A percentile compares a stretch with the other conserved stretches of the same genome.
Conservation (phyloP, 495 filamentous ascomycete genomes). For the Neurospora sp. region DNA sequence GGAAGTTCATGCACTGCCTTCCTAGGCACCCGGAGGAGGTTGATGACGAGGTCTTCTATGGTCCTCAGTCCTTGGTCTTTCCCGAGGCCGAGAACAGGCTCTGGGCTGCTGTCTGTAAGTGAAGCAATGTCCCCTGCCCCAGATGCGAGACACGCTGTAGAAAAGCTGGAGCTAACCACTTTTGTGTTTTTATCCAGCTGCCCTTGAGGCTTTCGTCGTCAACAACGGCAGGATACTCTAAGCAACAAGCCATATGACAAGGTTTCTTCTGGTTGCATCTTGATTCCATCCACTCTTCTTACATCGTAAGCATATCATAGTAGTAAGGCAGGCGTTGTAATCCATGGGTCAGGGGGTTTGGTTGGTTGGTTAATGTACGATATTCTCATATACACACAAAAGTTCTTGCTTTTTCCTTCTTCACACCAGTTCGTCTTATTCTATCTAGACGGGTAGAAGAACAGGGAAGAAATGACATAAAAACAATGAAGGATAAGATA, state of each 20-base stretch:
- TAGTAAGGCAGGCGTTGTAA: neutral
- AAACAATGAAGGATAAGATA: neutral
- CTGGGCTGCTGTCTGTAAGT: conserved; percentile 71
- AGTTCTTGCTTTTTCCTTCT: neutral
- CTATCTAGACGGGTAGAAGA: neutral
- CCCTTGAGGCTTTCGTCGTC: conserved; percentile 80
- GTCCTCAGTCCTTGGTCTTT: conserved; percentile 72
- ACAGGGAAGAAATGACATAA: neutral
- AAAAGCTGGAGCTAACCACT: neutral
- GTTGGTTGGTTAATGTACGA: neutral
- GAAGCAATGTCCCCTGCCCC: neutral
- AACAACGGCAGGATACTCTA: conserved; percentile 62
- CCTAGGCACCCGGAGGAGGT: conserved; percentile 94
- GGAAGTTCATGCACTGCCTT: conserved; percentile 99
- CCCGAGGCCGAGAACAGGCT: conserved; percentile 88
- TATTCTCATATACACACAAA: neutral
- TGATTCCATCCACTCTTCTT: neutral
- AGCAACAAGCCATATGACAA: neutral
- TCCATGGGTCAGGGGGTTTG: neutral
- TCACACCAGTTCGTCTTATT: neutral
- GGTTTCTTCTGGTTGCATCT: conserved; percentile 3
- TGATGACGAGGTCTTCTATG: conserved; percentile 87
- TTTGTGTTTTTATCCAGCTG: conserved; percentile 35
- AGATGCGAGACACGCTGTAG: neutral
- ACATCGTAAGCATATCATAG: neutral